These are phyloP conservation scores for Adansonia digitata DNA, from an alignment of 345 rosid species.

Conservation along the genomic window DNA sequence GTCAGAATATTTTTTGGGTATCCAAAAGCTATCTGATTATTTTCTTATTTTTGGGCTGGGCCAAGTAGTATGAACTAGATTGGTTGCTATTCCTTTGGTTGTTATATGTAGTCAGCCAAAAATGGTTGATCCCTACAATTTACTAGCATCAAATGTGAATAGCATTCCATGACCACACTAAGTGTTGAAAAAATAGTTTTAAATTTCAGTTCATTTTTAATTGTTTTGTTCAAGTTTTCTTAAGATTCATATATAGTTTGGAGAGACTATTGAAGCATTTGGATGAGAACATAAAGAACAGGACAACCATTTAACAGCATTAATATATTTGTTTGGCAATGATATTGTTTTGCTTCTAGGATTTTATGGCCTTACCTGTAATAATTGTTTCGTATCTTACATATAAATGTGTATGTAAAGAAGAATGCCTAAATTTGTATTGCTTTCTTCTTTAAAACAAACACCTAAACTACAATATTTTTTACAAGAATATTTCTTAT, in stretches of 20 bases:
- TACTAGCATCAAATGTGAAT: neutral
- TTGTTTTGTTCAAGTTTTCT: neutral
- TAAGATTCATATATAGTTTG: neutral
- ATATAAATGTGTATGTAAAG: neutral
- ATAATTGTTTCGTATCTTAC: neutral
- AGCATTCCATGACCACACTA: neutral
- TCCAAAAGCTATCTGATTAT: neutral
- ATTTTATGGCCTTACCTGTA: neutral
- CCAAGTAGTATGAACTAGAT: neutral
- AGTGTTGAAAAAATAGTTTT: neutral
- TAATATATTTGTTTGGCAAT: neutral
- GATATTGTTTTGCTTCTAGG: neutral
- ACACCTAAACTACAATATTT: too few relatives aligned
- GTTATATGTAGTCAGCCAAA: neutral
- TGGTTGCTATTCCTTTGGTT: neutral
- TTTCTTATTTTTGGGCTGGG: neutral
- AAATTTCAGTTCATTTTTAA: neutral
- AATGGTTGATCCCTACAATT: neutral
- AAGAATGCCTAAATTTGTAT: neutral
- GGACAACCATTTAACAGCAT: neutral
- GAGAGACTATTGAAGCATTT: neutral
- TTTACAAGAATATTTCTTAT: too few relatives aligned
- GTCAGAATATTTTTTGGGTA: neutral
- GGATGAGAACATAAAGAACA: neutral
- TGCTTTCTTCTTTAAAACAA: neutral